phyloP scores from a whole-genome alignment of 129 eudicot genomes.

The Calendula officinalis region DNA sequence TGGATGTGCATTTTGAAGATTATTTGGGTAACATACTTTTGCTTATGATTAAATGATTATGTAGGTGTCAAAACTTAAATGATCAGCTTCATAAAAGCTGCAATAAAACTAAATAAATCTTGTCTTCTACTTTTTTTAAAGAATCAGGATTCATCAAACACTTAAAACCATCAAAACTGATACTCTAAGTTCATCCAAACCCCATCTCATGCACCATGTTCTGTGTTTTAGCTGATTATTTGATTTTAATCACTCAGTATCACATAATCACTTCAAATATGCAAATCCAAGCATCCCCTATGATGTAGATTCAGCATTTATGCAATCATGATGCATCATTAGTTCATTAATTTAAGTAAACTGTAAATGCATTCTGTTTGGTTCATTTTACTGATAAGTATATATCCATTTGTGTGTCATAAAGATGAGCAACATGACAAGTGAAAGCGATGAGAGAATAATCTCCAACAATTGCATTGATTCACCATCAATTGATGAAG shows the following conservation, averaged over 20 bases:
- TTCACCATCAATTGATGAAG: slow-evolving; percentile 67
- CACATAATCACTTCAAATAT: neutral
- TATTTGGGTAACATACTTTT: too few relatives aligned
- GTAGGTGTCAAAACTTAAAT: too few relatives aligned
- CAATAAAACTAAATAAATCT: neutral
- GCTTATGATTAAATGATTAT: too few relatives aligned
- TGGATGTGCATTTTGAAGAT: too few relatives aligned
- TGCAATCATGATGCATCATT: too few relatives aligned
- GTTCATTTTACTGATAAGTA: neutral
- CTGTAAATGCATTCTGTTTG: neutral
- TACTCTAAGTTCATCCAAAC: neutral
- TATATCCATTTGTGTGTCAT: slow-evolving; percentile 5
- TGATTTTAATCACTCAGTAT: neutral
- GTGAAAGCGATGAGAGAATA: slow-evolving; percentile 60
- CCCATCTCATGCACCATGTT: neutral
- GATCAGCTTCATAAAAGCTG: too few relatives aligned
- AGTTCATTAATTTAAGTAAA: too few relatives aligned
- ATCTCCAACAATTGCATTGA: slow-evolving; percentile 34
- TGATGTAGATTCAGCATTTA: too few relatives aligned
- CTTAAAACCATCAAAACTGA: neutral
- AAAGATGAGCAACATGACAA: slow-evolving; percentile 60
- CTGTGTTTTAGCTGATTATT: slow-evolving; percentile 7
- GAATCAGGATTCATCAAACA: neutral
- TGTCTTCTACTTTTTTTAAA: neutral
- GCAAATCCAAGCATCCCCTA: neutral